Conservation (phyloP, 805 yeast genomes). For the Metschnikowia dekortorum region DNA sequence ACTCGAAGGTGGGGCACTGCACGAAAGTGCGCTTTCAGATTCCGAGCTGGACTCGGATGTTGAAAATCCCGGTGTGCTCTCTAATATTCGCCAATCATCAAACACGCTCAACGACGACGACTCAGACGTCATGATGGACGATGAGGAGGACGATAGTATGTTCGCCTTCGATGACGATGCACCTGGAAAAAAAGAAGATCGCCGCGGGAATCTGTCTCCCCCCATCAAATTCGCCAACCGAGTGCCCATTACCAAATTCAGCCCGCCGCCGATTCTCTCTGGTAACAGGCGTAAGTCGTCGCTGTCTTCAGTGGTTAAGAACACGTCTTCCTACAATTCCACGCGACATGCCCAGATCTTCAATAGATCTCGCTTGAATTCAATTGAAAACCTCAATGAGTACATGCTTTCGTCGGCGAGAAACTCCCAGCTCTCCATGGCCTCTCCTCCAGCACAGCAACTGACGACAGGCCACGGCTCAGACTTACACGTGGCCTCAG, state of each 20-base stretch:
- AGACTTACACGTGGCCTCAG: constrained; percentile 12
- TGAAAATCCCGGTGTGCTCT: constrained; percentile 13
- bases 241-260: constrained; percentile 31
- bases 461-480: constrained; percentile 11
- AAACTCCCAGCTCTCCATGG: constrained; percentile 30
- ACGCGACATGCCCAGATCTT: constrained; percentile 25
- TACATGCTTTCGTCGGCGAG: constrained; percentile 39
- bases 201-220: constrained; percentile 22
- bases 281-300: constrained; percentile 26
- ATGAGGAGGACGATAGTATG: constrained; percentile 23
- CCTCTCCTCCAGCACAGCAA: constrained; percentile 28
- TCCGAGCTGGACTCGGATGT: constrained; percentile 29
- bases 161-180: constrained; percentile 28
- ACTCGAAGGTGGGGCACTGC: constrained; percentile 4
- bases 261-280: constrained; percentile 33
- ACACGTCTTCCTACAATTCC: constrained; percentile 17
- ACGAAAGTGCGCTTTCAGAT: constrained; percentile 25
- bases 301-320: constrained; percentile 21
- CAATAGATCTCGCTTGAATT: constrained; percentile 38
- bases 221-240: constrained; percentile 41
- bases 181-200: constrained; percentile 1
- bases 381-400: constrained; percentile 40
- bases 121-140: constrained; percentile 32
- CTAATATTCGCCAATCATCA: neutral
- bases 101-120: constrained; percentile 15